Evolutionary conservation across 768 basidiomycete genomes (phyloP), one percentile per base, ranked within the genome.

Genomic region (Lanmaoa pseudosensibilis): DNA sequence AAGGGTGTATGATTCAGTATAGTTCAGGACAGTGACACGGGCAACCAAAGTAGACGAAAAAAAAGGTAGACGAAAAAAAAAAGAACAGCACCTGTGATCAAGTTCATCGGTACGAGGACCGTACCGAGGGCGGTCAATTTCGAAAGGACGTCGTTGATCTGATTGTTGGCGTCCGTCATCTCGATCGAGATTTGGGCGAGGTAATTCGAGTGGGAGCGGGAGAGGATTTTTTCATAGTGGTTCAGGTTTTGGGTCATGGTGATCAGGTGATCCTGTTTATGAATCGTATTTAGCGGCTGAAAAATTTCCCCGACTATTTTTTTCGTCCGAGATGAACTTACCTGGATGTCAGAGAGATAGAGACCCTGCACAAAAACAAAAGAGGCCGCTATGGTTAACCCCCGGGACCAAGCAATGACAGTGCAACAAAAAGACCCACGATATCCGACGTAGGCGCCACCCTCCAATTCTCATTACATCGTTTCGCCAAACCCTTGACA

Each of bases 231-330:
- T 71, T 99, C 97, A 78, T 98, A 99, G 74, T 98, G 97, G 71
- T 98, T 99, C 80, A 99, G 71, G 70, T 96, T 98, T 75, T 99
- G 97, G 3, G 97, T 99, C 94, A 98, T 98, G 21, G 97, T 99
- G 74, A 98, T 98, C 72, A 99, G 75, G 76, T 99, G 97, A 73
- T 99, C 97, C 82, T 86, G 62, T 15, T n/a, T 19, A 12, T 19
- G 18, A n/a, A 16, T 37, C 34, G 12, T 1, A 34, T 66, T 30
- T 6, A 67, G 54, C 46, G 46, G 43, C 16, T 18, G 19, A 33
- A 41, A 53, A 2, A n/a, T 7, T 1, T 5, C 7, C 3, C 4
- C 7, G 12, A 4, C 16, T 10, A 5, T 19, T 10, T 5, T 19
- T n/a, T 9, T 30, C 36, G 23, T 12, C 27, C 11, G n/a, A 32